Percentiles rank a stretch among this genome's conserved stretches.
Conservation (phyloP, 192 early-diverging fungal genomes). For the Coemansia sp. region DNA sequence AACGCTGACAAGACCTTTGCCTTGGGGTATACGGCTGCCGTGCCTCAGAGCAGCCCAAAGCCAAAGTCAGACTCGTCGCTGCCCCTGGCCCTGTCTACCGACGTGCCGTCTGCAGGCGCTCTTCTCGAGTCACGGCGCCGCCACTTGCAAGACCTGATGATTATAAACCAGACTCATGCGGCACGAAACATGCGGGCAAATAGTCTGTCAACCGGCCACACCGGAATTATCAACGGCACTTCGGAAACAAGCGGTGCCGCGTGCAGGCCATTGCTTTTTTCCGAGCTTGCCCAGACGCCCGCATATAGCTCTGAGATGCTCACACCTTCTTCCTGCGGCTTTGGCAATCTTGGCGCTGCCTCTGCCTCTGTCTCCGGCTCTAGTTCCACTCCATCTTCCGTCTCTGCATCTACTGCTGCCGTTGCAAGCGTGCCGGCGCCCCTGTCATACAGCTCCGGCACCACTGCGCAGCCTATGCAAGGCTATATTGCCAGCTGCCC, state of each 20-base stretch:
- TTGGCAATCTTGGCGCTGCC: neutral
- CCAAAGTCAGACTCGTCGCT: neutral
- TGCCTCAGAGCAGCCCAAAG: neutral
- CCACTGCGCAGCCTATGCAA: constrained; percentile 3
- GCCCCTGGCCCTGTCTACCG: neutral
- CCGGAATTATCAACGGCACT: neutral
- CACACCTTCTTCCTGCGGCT: neutral
- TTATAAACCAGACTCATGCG: constrained; percentile 47
- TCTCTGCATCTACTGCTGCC: neutral
- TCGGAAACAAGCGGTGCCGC: neutral
- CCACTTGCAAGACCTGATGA: constrained; percentile 45
- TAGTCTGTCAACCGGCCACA: neutral
- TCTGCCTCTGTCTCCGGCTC: constrained; percentile 1
- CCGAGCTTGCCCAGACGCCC: constrained; percentile 19
- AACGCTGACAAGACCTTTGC: neutral
- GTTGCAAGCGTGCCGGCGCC: constrained; percentile 11
- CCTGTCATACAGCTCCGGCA: neutral
- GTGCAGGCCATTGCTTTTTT: constrained; percentile 20
- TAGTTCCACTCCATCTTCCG: too few relatives aligned
- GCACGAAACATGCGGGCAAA: constrained; percentile 25
- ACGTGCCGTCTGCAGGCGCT: constrained; percentile 26
- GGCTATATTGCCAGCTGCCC: constrained; percentile 1
- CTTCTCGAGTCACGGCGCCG: constrained; percentile 44
- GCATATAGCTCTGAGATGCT: neutral
- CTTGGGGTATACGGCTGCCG: neutral